These are phyloP conservation scores for Malbranchea zuffiana DNA, from an alignment of 2,329 filamentous ascomycete genomes.

Conservation along the genomic window DNA sequence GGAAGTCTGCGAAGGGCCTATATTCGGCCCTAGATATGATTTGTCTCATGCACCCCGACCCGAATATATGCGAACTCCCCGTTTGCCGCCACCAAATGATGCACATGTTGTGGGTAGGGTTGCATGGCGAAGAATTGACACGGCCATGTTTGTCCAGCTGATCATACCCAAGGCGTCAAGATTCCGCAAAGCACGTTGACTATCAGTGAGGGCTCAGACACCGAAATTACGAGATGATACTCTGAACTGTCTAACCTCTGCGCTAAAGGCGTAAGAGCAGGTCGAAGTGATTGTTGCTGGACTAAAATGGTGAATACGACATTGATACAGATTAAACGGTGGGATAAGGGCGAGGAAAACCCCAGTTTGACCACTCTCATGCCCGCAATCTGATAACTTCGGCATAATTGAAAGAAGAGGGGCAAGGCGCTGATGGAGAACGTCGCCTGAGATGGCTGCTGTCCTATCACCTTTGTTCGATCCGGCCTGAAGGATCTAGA, in stretches of 20 bases:
- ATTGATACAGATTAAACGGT: neutral
- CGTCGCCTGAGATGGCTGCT: neutral
- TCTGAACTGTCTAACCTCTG: too few species aligned
- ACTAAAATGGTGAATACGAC: neutral
- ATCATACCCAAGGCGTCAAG: slow-evolving; percentile 9
- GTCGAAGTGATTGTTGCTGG: neutral
- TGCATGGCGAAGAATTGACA: slow-evolving; percentile 7
- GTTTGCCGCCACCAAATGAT: slow-evolving; percentile 9
- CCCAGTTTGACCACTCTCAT: too few species aligned
- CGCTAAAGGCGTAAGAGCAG: neutral
- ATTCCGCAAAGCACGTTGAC: too few species aligned
- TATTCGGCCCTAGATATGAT: slow-evolving; percentile 8
- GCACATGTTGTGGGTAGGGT: slow-evolving; percentile 8
- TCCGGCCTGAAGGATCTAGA: slow-evolving; percentile 6
- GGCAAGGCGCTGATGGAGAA: too few species aligned
- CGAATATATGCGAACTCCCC: slow-evolving; percentile 10
- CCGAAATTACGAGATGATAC: too few species aligned
- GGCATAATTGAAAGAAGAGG: too few species aligned
- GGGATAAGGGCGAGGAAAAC: too few species aligned
- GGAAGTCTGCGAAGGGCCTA: slow-evolving; percentile 5
- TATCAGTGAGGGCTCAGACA: too few species aligned
- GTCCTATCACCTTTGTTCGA: neutral
- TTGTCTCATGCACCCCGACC: slow-evolving; percentile 6
- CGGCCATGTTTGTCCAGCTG: slow-evolving; percentile 4
- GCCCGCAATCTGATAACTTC: too few species aligned